A percentile compares a stretch with the other conserved stretches of the same genome.
Conservation (phyloP, 129 eudicot species). For the Centrapalus pauciflorus region DNA sequence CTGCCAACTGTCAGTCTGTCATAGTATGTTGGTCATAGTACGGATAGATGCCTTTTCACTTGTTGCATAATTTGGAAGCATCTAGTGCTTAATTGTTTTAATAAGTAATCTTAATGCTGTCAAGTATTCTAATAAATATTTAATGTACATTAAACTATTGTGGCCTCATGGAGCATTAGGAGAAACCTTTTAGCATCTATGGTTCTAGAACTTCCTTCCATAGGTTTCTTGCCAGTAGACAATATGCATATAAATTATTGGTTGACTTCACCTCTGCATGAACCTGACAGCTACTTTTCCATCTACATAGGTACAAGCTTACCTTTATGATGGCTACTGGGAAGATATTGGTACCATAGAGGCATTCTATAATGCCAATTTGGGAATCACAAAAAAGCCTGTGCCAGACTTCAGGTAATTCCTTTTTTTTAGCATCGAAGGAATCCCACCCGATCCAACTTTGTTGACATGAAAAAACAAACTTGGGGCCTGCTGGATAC, state of each 20-base stretch:
- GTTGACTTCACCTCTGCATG: not conserved
- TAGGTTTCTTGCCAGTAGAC: not conserved
- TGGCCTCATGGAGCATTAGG: not conserved
- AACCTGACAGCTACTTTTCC: constrained; percentile 6
- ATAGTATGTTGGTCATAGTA: too few species aligned
- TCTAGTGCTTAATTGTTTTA: not conserved
- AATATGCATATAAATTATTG: not conserved
- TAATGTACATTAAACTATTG: too few species aligned
- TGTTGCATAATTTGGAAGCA: not conserved
- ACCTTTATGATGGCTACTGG: constrained; percentile 94
- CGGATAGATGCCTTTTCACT: too few species aligned
- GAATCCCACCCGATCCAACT: too few species aligned
- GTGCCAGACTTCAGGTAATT: constrained; percentile 88
- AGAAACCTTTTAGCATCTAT: not conserved
- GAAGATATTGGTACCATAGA: constrained; percentile 97
- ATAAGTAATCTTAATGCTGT: too few species aligned
- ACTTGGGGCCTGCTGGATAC: too few species aligned
- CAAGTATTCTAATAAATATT: too few species aligned
- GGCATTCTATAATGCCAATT: constrained; percentile 89
- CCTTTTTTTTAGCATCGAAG: not conserved
- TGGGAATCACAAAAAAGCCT: constrained; percentile 93
- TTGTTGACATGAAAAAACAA: too few species aligned
- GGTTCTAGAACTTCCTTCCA: not conserved
- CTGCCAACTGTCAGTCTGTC: too few species aligned
- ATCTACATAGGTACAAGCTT: constrained; percentile 76